A percentile compares a stretch with the other conserved stretches of the same genome.
Evolutionary conservation across 495 filamentous ascomycete species (phyloP).

Genomic region (Astrothelium subdiscretum): DNA sequence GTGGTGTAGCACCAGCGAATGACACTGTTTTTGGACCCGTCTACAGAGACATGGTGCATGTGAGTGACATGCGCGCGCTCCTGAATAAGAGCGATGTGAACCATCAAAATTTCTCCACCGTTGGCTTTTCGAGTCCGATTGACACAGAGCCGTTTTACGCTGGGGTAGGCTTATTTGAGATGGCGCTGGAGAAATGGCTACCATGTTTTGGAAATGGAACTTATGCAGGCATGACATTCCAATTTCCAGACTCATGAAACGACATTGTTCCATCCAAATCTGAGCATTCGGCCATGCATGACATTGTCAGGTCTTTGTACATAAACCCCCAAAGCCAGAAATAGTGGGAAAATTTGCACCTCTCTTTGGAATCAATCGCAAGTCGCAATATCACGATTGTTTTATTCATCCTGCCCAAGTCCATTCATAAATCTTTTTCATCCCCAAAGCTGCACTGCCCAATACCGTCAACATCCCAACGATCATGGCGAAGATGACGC

Average conservation of each 20-base stretch:
- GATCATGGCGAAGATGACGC: conserved; percentile 17
- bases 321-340: too few species aligned
- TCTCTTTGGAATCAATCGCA: neutral
- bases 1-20: conserved; percentile 5
- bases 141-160: conserved; percentile 8
- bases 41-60: conserved; percentile 11
- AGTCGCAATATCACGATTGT: neutral
- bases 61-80: conserved; percentile 10
- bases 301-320: neutral
- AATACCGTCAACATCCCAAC: conserved; percentile 12
- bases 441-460: conserved; percentile 7
- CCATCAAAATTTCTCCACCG: conserved; percentile 12
- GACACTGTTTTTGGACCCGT: conserved; percentile 8
- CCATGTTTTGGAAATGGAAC: conserved; percentile 7
- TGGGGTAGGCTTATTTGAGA: conserved; percentile 10
- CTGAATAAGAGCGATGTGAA: conserved; percentile 12
- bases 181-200: conserved; percentile 10
- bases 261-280: neutral
- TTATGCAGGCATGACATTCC: conserved; percentile 6
- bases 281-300: neutral
- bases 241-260: conserved; percentile 5
- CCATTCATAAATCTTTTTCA: conserved; percentile 11
- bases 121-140: conserved; percentile 11
- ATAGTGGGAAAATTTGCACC: too few species aligned
- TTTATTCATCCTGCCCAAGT: neutral